Conservation (phyloP, 805 yeast species). For the Teunomyces cretensis region DNA sequence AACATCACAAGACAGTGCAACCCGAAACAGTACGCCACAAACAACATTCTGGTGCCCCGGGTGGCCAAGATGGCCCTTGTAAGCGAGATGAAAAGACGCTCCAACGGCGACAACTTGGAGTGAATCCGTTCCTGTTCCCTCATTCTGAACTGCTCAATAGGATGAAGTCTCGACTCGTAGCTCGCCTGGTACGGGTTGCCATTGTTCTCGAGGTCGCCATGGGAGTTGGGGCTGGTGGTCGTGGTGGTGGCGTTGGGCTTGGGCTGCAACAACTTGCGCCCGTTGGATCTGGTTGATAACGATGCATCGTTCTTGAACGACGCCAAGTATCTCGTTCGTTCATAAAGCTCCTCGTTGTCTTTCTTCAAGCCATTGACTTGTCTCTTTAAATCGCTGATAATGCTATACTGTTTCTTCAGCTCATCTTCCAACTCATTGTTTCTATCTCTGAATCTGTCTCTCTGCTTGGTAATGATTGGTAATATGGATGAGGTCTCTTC, state of each 20-base stretch:
- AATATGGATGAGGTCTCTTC: slow-evolving; percentile 53
- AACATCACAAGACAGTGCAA: slow-evolving; percentile 73
- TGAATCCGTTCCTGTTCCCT: slow-evolving; percentile 74
- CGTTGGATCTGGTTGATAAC: slow-evolving; percentile 8
- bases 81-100: slow-evolving; percentile 69
- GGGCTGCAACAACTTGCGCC: slow-evolving; percentile 25
- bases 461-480: slow-evolving; percentile 89
- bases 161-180: slow-evolving; percentile 79
- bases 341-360: slow-evolving; percentile 80
- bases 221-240: too few species aligned
- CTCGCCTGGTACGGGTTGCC: slow-evolving; percentile 47
- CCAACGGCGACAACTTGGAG: slow-evolving; percentile 72
- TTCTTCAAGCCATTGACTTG: slow-evolving; percentile 63
- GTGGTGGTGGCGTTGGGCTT: slow-evolving; percentile 21
- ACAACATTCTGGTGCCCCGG: slow-evolving; percentile 66
- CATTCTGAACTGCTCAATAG: slow-evolving; percentile 78
- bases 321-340: slow-evolving; percentile 67
- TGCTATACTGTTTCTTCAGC: slow-evolving; percentile 53
- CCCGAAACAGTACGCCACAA: slow-evolving; percentile 70
- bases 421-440: slow-evolving; percentile 85
- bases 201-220: slow-evolving; percentile 52
- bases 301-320: slow-evolving; percentile 38
- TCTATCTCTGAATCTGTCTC: slow-evolving; percentile 87
- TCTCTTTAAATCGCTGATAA: slow-evolving; percentile 59
- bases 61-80: slow-evolving; percentile 77